Evolutionary conservation across 352 stramenopile species (phyloP).

Genomic region (Pythium vanterpoolii): DNA sequence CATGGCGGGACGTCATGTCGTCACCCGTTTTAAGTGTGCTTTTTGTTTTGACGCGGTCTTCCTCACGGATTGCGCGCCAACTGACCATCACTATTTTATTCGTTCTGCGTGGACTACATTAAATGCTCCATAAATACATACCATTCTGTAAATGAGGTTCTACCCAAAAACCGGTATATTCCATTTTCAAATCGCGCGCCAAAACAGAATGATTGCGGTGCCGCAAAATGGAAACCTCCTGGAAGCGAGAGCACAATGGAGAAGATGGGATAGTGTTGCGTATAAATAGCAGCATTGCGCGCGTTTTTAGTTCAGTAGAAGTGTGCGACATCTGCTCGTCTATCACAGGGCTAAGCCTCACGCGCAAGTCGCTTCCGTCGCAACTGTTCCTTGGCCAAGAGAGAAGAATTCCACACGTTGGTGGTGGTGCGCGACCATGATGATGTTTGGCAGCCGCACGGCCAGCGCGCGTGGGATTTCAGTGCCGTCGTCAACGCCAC

Average conservation of each 20-base stretch:
- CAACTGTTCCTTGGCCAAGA: neutral
- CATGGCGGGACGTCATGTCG: slow-evolving; percentile 14
- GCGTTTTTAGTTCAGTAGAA: neutral
- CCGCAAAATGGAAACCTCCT: neutral
- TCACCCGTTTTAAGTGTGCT: neutral
- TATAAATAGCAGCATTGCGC: neutral
- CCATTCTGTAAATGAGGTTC: neutral
- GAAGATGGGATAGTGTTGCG: neutral
- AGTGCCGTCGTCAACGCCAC: slow-evolving; percentile 92
- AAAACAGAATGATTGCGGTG: neutral
- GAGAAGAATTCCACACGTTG: neutral
- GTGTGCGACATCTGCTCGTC: neutral
- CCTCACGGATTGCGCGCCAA: slow-evolving; percentile 7
- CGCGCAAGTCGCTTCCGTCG: neutral
- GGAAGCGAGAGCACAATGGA: neutral
- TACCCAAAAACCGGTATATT: slow-evolving; percentile 5
- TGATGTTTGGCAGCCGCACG: slow-evolving; percentile 25
- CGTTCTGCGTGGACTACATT: too few species aligned
- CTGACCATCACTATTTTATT: slow-evolving; percentile 5
- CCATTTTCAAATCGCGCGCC: neutral
- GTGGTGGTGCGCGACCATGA: slow-evolving; percentile 7
- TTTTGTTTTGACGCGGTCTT: slow-evolving; percentile 4
- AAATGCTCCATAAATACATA: neutral
- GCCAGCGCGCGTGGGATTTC: slow-evolving; percentile 12
- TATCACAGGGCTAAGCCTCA: neutral